A percentile compares a stretch with the other conserved stretches of the same genome.
phyloP scores from a whole-genome alignment of 1,284 basidiomycete genomes.

The Marasmius sp. region DNA sequence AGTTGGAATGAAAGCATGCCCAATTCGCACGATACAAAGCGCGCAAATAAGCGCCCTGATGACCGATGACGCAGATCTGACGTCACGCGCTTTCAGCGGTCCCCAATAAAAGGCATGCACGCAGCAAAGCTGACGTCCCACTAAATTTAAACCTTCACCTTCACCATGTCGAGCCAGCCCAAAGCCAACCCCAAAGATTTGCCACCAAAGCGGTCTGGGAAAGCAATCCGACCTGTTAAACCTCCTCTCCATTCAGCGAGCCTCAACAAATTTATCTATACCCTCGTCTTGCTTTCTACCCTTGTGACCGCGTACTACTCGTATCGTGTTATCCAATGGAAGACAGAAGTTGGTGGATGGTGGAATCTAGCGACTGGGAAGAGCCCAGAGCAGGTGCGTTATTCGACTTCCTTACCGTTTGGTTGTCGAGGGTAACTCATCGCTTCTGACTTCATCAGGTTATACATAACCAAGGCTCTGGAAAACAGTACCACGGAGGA shows the following conservation, averaged over 20 bases:
- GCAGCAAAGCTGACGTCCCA: background rate
- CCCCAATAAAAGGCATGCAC: background rate
- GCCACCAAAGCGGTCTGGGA: conserved; percentile 11
- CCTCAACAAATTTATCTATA: conserved; percentile 48
- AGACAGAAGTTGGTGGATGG: conserved; percentile 56
- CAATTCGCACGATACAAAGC: too few species aligned
- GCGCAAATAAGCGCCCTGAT: too few species aligned
- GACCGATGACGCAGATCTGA: too few species aligned
- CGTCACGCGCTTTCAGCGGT: too few species aligned
- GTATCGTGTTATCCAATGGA: conserved; percentile 50
- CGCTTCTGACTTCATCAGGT: background rate
- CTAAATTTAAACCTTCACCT: background rate
- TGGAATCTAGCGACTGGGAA: conserved; percentile 52
- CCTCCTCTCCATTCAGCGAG: conserved; percentile 35
- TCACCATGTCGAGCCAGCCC: background rate
- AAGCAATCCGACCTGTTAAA: conserved; percentile 5
- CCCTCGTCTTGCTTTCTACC: conserved; percentile 41
- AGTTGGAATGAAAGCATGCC: too few species aligned
- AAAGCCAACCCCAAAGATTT: conserved; percentile 1
- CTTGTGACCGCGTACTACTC: conserved; percentile 49
- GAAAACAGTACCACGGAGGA: background rate
- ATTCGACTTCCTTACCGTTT: conserved; percentile 4
- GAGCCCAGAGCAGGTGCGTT: conserved; percentile 22
- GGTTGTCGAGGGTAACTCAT: background rate
- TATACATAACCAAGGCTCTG: background rate